Evolutionary conservation across 139 green algal genomes (phyloP).

Genomic region (Tetradesmus lagerheimii): DNA sequence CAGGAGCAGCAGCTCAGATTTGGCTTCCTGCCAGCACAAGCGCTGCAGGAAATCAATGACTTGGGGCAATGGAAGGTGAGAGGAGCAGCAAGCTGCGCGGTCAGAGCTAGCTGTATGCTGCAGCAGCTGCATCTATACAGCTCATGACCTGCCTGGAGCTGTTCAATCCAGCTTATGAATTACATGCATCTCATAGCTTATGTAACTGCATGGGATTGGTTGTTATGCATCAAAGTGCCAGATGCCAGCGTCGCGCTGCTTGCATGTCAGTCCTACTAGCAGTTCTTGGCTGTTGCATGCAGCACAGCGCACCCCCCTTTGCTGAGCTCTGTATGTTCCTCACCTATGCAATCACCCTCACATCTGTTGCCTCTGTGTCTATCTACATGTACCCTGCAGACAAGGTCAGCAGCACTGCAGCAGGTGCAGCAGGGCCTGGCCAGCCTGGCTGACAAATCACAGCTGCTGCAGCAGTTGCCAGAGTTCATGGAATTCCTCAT

Average conservation of each 20-base stretch:
- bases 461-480: slow-evolving; percentile 63
- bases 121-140: not conserved
- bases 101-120: not conserved
- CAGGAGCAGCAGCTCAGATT: slow-evolving; percentile 61
- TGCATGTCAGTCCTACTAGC: not conserved
- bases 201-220: too few species aligned
- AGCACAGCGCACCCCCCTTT: not conserved
- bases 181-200: too few species aligned
- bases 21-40: slow-evolving; percentile 70
- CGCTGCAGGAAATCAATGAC: slow-evolving; percentile 70
- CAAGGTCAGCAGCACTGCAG: slow-evolving; percentile 65
- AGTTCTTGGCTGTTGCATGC: not conserved
- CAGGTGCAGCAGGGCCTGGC: slow-evolving; percentile 65
- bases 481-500: slow-evolving; percentile 78
- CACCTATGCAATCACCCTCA: not conserved
- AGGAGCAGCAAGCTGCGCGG: not conserved
- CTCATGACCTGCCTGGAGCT: too few species aligned
- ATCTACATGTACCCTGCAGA: not conserved
- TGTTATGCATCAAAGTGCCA: too few species aligned
- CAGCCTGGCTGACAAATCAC: slow-evolving; percentile 51
- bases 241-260: too few species aligned
- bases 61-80: slow-evolving; percentile 85
- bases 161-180: too few species aligned
- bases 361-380: not conserved
- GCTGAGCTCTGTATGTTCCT: not conserved